Conservation (phyloP, 352 stramenopile genomes). For the Globisporangium yorkense region DNA sequence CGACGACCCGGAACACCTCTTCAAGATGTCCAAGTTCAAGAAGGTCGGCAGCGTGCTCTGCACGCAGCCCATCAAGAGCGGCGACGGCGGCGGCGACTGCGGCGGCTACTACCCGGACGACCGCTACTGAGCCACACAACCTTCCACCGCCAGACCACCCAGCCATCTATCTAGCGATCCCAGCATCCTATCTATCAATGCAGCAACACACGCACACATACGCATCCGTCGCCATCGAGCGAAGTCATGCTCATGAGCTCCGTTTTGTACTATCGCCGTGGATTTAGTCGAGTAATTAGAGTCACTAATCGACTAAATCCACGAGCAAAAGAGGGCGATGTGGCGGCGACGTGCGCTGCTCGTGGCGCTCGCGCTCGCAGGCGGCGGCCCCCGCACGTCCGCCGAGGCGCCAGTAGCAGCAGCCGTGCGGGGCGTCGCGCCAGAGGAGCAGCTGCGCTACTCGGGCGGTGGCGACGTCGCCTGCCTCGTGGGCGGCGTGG, state of each 20-base stretch:
- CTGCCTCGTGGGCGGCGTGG: slow-evolving; percentile 28
- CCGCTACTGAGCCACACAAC: not conserved
- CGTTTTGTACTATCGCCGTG: no score
- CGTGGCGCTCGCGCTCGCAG: not conserved
- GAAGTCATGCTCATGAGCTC: not conserved
- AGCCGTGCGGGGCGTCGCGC: slow-evolving; percentile 37
- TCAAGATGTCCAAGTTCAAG: slow-evolving; percentile 88
- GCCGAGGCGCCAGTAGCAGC: not conserved
- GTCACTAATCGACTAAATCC: no score
- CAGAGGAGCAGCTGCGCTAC: slow-evolving; percentile 23
- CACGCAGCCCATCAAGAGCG: slow-evolving; percentile 42
- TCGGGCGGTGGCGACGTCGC: not conserved
- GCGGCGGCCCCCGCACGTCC: not conserved
- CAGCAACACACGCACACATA: not conserved
- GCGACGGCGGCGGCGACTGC: slow-evolving; percentile 1
- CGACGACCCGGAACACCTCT: slow-evolving; percentile 29
- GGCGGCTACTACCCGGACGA: slow-evolving; percentile 10
- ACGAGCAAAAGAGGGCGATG: not conserved
- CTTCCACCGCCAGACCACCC: not conserved
- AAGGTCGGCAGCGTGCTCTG: slow-evolving; percentile 58
- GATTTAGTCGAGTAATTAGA: no score
- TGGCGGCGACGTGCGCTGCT: not conserved
- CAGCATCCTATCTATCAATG: not conserved
- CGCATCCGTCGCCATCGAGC: not conserved
- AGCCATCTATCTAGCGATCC: not conserved